Conservation (phyloP, 805 yeast genomes). For the Nakazawaea ambrosiae region DNA sequence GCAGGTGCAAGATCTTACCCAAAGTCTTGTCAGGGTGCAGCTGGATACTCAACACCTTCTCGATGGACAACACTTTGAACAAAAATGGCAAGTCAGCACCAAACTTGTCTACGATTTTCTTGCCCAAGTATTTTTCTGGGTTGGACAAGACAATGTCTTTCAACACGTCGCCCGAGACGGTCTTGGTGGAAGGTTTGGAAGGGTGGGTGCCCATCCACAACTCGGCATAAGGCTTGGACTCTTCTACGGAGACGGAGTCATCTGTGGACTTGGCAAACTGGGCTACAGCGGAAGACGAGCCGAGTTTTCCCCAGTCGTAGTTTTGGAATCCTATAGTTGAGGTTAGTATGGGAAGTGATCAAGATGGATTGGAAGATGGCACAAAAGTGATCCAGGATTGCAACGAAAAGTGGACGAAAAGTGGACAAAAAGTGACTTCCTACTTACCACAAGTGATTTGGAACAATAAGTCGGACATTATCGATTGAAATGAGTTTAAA, state of each 20-base stretch:
- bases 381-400: too few relatives aligned
- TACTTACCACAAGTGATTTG: constrained; percentile 27
- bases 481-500: too few relatives aligned
- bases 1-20: constrained; percentile 66
- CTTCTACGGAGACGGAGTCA: constrained; percentile 55
- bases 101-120: constrained; percentile 53
- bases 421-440: background rate
- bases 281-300: constrained; percentile 83
- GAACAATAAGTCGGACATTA: constrained; percentile 21
- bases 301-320: constrained; percentile 56
- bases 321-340: constrained; percentile 24
- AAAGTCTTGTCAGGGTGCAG: constrained; percentile 95
- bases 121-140: constrained; percentile 57
- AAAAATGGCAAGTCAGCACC: constrained; percentile 82
- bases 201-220: constrained; percentile 99
- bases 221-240: constrained; percentile 87
- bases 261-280: constrained; percentile 71
- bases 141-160: constrained; percentile 56
- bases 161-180: constrained; percentile 49
- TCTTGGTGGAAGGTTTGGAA: constrained; percentile 69
- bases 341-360: constrained; percentile 1
- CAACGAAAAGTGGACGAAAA: background rate
- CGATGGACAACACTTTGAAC: constrained; percentile 89
- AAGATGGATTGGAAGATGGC: background rate
- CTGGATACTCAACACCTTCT: constrained; percentile 89